phyloP scores from a whole-genome alignment of 2,329 filamentous ascomycete genomes.

The Nemania abortiva region DNA sequence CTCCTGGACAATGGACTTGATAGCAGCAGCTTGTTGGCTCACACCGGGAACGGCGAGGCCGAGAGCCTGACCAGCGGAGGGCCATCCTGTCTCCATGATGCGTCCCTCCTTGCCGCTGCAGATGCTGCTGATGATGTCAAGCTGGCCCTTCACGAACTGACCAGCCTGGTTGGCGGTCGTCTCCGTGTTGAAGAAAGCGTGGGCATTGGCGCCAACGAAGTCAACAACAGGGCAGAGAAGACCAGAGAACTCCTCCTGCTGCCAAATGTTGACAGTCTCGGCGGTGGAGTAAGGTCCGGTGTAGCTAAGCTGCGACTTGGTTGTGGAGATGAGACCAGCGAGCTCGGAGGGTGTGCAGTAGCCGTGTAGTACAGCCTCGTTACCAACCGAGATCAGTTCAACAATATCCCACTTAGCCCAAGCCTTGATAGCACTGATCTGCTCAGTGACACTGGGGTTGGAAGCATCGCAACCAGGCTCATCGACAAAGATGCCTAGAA shows the following conservation, averaged over 20 bases:
- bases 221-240: slow-evolving; percentile 80
- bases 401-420: slow-evolving; percentile 83
- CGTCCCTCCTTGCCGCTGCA: slow-evolving; percentile 80
- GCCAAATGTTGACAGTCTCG: slow-evolving; percentile 84
- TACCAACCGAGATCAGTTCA: slow-evolving; percentile 85
- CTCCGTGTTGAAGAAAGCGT: slow-evolving; percentile 90
- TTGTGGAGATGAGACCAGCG: slow-evolving; percentile 74
- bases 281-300: slow-evolving; percentile 82
- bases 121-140: slow-evolving; percentile 74
- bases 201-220: slow-evolving; percentile 85
- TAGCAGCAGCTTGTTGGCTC: slow-evolving; percentile 76
- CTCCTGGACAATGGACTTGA: slow-evolving; percentile 75
- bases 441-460: slow-evolving; percentile 72
- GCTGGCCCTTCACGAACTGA: slow-evolving; percentile 78
- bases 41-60: slow-evolving; percentile 76
- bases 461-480: slow-evolving; percentile 68
- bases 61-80: slow-evolving; percentile 75
- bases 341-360: slow-evolving; percentile 75
- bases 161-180: slow-evolving; percentile 75
- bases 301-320: slow-evolving; percentile 79
- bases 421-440: slow-evolving; percentile 77
- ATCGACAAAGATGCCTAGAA: slow-evolving; percentile 89
- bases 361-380: slow-evolving; percentile 87
- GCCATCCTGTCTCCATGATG: slow-evolving; percentile 95
- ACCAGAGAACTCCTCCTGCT: slow-evolving; percentile 67